A percentile compares a stretch with the other conserved stretches of the same genome.
These are phyloP conservation scores for Lotus japonicus DNA, from an alignment of 306 rosid species.

Conservation along the genomic window DNA sequence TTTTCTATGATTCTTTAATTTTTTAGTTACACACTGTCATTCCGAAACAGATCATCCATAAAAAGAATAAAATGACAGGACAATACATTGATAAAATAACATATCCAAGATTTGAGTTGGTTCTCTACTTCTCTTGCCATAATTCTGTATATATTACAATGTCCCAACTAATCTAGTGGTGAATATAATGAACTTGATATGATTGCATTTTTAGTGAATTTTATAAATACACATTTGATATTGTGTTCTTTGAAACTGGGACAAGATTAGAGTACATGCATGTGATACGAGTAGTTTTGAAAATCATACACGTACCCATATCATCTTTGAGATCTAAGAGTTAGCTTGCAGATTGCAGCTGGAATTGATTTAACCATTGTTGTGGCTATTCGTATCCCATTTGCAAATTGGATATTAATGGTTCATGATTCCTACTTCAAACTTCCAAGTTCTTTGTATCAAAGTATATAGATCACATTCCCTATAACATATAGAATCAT, in stretches of 20 bases:
- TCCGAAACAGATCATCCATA: not conserved
- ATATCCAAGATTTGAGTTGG: conserved; percentile 10
- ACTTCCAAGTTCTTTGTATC: conserved; percentile 20
- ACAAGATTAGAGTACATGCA: not conserved
- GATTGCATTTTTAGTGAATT: not conserved
- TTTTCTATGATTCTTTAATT: too few species aligned
- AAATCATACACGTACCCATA: not conserved
- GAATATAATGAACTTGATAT: not conserved
- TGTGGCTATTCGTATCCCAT: conserved; percentile 1
- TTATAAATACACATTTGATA: not conserved
- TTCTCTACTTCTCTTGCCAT: not conserved
- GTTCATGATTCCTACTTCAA: not conserved
- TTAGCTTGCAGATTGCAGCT: not conserved
- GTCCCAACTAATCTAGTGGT: not conserved
- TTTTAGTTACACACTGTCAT: too few species aligned
- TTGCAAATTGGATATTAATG: conserved; percentile 24
- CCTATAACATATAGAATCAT: not conserved
- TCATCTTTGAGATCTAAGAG: conserved; percentile 1
- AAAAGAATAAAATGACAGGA: not conserved
- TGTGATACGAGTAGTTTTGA: not conserved
- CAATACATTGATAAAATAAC: not conserved
- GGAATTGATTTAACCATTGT: not conserved
- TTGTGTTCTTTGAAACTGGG: not conserved
- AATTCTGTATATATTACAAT: not conserved
- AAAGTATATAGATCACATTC: conserved; percentile 2